These are phyloP conservation scores for Astragalus membranaceus DNA, from an alignment of 306 rosid genomes.

Conservation along the genomic window DNA sequence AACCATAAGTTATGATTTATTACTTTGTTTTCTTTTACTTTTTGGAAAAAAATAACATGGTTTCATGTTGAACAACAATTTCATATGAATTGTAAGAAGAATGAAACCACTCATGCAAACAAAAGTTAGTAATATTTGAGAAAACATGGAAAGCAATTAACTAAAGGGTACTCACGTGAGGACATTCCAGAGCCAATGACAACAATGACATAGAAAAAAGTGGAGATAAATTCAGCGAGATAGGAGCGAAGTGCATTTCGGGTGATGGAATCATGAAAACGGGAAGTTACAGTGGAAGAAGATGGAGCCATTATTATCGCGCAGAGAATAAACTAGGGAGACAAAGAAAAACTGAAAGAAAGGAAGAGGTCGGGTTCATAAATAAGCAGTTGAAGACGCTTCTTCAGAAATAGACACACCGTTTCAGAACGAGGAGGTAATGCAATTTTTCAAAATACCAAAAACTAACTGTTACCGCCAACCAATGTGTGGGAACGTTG, in stretches of 20 bases:
- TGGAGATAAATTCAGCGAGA: conserved; percentile 77
- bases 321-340: background rate
- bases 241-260: conserved; percentile 67
- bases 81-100: no score
- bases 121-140: background rate
- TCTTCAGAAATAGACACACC: background rate
- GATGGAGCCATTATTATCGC: conserved; percentile 42
- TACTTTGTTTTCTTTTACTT: no score
- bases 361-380: background rate
- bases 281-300: conserved; percentile 33
- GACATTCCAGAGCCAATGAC: conserved; percentile 73
- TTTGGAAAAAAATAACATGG: no score
- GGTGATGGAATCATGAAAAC: conserved; percentile 50
- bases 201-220: conserved; percentile 68
- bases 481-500: background rate
- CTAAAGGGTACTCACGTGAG: conserved; percentile 41
- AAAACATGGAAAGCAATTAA: background rate
- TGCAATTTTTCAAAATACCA: conserved; percentile 3
- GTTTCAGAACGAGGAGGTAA: background rate
- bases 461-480: conserved; percentile 21
- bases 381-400: background rate
- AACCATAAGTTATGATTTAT: no score
- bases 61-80: no score
- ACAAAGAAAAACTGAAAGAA: background rate
- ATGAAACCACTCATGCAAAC: background rate